Evolutionary conservation across 345 rosid species (phyloP), one percentile per base, ranked within the genome.

Genomic region (Aquilaria yunnanensis): DNA sequence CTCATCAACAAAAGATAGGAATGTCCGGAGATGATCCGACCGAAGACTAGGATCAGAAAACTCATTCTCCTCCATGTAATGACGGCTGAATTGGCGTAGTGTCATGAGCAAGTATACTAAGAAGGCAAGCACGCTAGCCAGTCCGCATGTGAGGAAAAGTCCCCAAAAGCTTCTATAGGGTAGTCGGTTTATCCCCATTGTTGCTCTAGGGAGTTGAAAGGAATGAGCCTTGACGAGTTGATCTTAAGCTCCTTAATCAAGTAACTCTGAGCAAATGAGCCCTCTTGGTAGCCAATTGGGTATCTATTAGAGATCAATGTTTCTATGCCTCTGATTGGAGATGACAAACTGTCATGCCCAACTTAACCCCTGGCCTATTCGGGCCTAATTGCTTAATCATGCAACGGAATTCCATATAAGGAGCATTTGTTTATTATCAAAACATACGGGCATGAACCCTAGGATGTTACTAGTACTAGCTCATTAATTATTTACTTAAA

Each of bases 221-320:
- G 85, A 59, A 84, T 63, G 1, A 93, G 83, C 62, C 96, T 81
- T 41, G 94, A 83, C 51, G 81, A 83, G 34, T 80, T 71, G 16
- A 89, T 74, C 5, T 73, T 66, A 0, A 85, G 83, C 64, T 93
- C 92, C 8, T 78, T 69, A 14, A 79, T 67, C 23, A 93, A 67
- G 75, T 93, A 90, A 60, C 74, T 84, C 61, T 80, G 67, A 9
- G 86, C 74, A 61, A 83, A 93, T 5, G 98, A 93, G 52, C 90
- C 87, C 48, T 74, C 76, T 77, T 86, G 97, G 77, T 84, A 87
- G 11, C 97, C 98, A 14, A 89, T 93, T 1, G 83, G 92, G 65
- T 80, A 85, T 0, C 75, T 74, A 74, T 63, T 87, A 11, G 74
- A 33, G 67, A 65, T 49, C 62, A 93, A 74, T 41, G 77, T 72